Evolutionary conservation across 768 basidiomycete species (phyloP), one percentile per base, ranked within the genome.

Genomic region (Lepiota brunneoincarnata): DNA sequence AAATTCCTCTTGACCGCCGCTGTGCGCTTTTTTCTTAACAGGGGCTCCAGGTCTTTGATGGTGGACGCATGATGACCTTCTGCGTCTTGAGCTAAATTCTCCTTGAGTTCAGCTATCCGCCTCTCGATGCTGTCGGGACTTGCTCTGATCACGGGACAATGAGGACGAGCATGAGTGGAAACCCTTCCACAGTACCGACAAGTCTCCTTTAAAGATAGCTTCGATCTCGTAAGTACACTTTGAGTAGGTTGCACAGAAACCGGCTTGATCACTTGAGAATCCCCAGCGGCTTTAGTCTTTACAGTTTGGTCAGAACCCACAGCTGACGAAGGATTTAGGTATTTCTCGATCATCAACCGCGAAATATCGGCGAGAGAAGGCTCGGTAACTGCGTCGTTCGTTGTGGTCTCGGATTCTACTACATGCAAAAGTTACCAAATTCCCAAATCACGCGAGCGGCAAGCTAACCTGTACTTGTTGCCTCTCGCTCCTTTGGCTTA

Each of bases 71-170:
- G 67, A 37, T 64, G 57, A 14, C 57, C 59, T 21, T 55, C 60
- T 24, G 48, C 62, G 36, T 61, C 67, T 45, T 61, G 61, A 1
- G 59, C 59, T 4, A 54, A 52, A 36, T 59, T 57, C 60, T 67
- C 57, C 59, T 70, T 65, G 17, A 84, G 64, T 56, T 80, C 75
- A 6, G 61, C 64, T 39, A 86, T 64, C 49, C 81, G 79, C 46
- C 66, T 67, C 56, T 67, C 70, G 59, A 86, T 72, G 6, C 74
- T 63, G 6, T 67, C 64, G 0, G 75, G 61, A 9, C 81, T 78
- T 35, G 70, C 71, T 21, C 68, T 54, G 21, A 86, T 69, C 20
- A 75, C 63, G 4, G 80, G 79, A 62, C 84, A 86, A 40, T 64
- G 64, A 46, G 71, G 71, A n/a, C 75, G 76, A 49, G 72, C 66